Evolutionary conservation across 768 basidiomycete genomes (phyloP).

Genomic region (Boletellus ananas): DNA sequence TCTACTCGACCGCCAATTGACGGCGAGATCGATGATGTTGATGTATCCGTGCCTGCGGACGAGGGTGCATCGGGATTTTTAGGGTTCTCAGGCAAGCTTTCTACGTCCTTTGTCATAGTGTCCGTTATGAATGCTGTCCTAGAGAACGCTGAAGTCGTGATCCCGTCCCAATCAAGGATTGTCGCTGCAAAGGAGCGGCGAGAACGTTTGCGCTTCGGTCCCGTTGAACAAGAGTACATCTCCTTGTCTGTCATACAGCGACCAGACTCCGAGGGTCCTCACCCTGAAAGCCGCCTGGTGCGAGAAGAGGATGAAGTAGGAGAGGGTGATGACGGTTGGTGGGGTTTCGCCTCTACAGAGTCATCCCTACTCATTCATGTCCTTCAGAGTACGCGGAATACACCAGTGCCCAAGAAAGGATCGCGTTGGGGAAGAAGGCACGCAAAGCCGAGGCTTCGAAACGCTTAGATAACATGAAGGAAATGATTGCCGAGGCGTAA

Average conservation of each 20-base stretch:
- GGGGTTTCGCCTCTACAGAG: background rate
- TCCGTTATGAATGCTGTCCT: slow-evolving; percentile 6
- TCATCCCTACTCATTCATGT: slow-evolving; percentile 8
- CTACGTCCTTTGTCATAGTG: background rate
- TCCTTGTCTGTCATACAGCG: slow-evolving; percentile 66
- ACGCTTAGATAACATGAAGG: slow-evolving; percentile 66
- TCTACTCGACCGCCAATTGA: slow-evolving; percentile 43
- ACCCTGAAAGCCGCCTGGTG: slow-evolving; percentile 78
- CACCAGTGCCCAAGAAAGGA: slow-evolving; percentile 82
- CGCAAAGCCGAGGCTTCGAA: slow-evolving; percentile 66
- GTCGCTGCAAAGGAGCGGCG: slow-evolving; percentile 72
- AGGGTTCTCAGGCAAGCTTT: slow-evolving; percentile 31
- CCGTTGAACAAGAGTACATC: slow-evolving; percentile 66
- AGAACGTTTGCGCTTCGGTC: slow-evolving; percentile 56
- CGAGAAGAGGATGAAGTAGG: slow-evolving; percentile 87
- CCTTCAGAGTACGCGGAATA: slow-evolving; percentile 76
- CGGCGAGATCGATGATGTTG: slow-evolving; percentile 45
- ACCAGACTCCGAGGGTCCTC: slow-evolving; percentile 63
- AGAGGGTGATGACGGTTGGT: slow-evolving; percentile 81
- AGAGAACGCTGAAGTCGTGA: slow-evolving; percentile 42
- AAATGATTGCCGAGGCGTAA: slow-evolving; percentile 80
- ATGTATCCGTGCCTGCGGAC: slow-evolving; percentile 44
- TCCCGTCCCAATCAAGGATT: slow-evolving; percentile 71
- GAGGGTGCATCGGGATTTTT: slow-evolving; percentile 34
- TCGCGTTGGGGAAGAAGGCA: slow-evolving; percentile 81